Percentiles rank a stretch among this genome's conserved stretches.
phyloP scores from a whole-genome alignment of 768 basidiomycete species.

The Lanmaoa rubissima region DNA sequence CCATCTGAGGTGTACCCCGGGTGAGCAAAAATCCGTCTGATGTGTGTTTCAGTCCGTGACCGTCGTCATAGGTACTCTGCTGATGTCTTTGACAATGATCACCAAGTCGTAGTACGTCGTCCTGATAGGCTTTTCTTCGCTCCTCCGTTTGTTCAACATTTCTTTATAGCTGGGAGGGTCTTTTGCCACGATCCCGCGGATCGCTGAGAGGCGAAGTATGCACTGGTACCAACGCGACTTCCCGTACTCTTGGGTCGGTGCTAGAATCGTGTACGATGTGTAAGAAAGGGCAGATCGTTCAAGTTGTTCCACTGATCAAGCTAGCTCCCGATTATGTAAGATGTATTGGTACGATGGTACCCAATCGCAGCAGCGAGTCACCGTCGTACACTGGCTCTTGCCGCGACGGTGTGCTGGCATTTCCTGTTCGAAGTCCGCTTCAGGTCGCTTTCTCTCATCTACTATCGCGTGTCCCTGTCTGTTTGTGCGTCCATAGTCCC shows the following conservation, averaged over 20 bases:
- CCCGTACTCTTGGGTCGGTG: constrained; percentile 82
- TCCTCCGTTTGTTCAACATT: background rate
- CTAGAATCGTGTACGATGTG: constrained; percentile 57
- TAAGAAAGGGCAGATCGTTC: background rate
- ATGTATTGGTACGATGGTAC: background rate
- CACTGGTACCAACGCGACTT: constrained; percentile 72
- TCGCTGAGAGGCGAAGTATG: constrained; percentile 71
- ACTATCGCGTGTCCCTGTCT: too few relatives aligned
- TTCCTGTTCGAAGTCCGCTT: too few relatives aligned
- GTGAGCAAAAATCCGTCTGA: too few relatives aligned
- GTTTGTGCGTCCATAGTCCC: too few relatives aligned
- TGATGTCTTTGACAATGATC: too few relatives aligned
- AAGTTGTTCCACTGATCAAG: background rate
- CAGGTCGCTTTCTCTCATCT: too few relatives aligned
- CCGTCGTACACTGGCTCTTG: too few relatives aligned
- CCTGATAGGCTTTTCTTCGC: background rate
- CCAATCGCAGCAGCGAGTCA: too few relatives aligned
- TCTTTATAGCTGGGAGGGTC: constrained; percentile 79
- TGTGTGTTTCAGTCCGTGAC: too few relatives aligned
- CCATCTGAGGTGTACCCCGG: too few relatives aligned
- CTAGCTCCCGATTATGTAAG: constrained; percentile 3
- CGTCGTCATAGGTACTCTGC: too few relatives aligned
- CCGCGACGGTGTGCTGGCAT: too few relatives aligned
- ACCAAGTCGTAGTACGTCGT: constrained; percentile 53
- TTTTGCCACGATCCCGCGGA: constrained; percentile 79